phyloP scores from a whole-genome alignment of 2,329 filamentous ascomycete species.

The Stagonosporopsis rhizophila region DNA sequence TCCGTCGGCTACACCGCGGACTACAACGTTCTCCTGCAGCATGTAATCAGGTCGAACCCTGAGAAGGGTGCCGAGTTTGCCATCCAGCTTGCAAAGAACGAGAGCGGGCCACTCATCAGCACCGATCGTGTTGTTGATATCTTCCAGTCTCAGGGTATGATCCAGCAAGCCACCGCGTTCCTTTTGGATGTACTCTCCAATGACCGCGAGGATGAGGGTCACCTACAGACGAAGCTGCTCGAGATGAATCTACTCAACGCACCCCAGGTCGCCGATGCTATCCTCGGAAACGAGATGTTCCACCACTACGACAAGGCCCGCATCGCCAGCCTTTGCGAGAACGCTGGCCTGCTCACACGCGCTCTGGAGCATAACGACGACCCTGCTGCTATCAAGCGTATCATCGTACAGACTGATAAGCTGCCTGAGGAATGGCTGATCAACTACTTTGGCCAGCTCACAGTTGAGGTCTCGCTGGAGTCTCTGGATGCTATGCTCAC shows the following conservation, averaged over 20 bases:
- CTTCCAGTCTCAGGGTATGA: conserved; percentile 97
- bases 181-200: conserved; percentile 93
- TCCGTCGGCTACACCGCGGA: conserved; percentile 92
- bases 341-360: conserved; percentile 74
- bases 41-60: conserved; percentile 81
- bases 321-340: conserved; percentile 90
- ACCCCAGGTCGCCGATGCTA: conserved; percentile 96
- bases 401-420: conserved; percentile 84
- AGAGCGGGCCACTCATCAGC: conserved; percentile 85
- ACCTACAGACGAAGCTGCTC: conserved; percentile 89
- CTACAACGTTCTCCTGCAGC: conserved; percentile 88
- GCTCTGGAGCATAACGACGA: conserved; percentile 96
- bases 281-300: conserved; percentile 98
- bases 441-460: conserved; percentile 91
- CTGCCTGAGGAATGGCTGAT: conserved; percentile 91
- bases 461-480: conserved; percentile 92
- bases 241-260: conserved; percentile 99
- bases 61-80: conserved; percentile 97
- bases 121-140: conserved; percentile 95
- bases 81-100: conserved; percentile 86
- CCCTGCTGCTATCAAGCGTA: conserved; percentile 85
- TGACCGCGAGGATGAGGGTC: conserved; percentile 91
- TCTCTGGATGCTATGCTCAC: conserved; percentile 97
- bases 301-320: conserved; percentile 92
- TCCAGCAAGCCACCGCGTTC: conserved; percentile 98